Conservation (phyloP, 495 filamentous ascomycete species). For the Penicillium steckii region DNA sequence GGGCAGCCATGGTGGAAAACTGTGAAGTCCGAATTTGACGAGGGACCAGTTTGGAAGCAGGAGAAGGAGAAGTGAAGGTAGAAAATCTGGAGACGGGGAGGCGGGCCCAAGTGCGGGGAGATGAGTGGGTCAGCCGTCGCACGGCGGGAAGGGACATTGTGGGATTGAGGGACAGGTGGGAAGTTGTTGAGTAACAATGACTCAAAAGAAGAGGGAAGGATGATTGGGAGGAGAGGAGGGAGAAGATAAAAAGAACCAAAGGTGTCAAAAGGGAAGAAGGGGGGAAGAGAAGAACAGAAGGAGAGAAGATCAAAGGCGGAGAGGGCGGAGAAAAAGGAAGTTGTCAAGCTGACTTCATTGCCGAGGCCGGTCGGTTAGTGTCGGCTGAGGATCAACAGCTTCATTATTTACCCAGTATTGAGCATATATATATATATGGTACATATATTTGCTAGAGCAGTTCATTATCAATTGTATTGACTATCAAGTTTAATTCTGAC, state of each 20-base stretch:
- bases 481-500: neutral
- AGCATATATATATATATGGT: neutral
- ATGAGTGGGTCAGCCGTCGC: conserved; percentile 48
- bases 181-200: conserved; percentile 13
- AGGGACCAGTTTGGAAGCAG: conserved; percentile 20
- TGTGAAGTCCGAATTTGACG: conserved; percentile 15
- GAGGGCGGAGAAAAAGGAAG: conserved; percentile 8
- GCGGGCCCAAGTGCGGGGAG: conserved; percentile 51
- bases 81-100: conserved; percentile 38
- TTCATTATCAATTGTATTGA: too few species aligned
- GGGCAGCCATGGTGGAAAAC: conserved; percentile 51
- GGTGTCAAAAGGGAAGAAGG: neutral
- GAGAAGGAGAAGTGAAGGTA: conserved; percentile 25
- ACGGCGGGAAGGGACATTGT: conserved; percentile 34
- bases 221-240: neutral
- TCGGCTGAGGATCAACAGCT: conserved; percentile 18
- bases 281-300: conserved; percentile 1
- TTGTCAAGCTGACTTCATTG: conserved; percentile 27
- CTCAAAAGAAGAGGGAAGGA: neutral
- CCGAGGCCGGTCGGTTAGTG: conserved; percentile 32
- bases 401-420: neutral
- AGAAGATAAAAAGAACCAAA: neutral
- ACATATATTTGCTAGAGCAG: too few species aligned
- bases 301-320: neutral
- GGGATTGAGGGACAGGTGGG: conserved; percentile 14